Conservation (phyloP, 1,139 yeast species). For the Candida freyschussii region DNA sequence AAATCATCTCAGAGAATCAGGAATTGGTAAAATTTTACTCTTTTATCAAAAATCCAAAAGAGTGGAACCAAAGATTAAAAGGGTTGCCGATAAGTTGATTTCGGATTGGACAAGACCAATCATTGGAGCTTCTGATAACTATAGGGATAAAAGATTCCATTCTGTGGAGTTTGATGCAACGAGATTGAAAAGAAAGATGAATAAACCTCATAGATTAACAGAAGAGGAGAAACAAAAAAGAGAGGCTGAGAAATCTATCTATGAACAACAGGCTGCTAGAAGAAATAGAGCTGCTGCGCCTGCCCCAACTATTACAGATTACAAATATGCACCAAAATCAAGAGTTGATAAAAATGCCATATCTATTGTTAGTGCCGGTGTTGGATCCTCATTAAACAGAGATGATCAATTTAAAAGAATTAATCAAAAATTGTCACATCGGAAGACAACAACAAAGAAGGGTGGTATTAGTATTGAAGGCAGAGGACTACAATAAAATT, state of each 20-base stretch:
- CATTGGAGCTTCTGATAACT: constrained; percentile 91
- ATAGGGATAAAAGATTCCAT: constrained; percentile 78
- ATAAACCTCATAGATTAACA: constrained; percentile 21
- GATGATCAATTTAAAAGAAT: constrained; percentile 80
- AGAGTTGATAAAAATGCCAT: constrained; percentile 36
- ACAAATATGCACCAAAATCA: constrained; percentile 85
- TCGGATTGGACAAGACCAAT: constrained; percentile 99
- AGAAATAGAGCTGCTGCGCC: constrained; percentile 95
- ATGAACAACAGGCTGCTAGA: constrained; percentile 90
- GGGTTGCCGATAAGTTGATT: constrained; percentile 83
- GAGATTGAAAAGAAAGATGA: constrained; percentile 33
- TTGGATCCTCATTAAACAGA: constrained; percentile 45
- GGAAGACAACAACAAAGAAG: constrained; percentile 46
- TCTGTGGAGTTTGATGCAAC: constrained; percentile 67
- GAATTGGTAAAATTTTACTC: constrained; percentile 89
- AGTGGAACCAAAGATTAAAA: constrained; percentile 81
- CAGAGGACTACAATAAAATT: constrained; percentile 29
- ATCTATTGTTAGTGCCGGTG: constrained; percentile 37
- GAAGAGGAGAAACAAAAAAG: constrained; percentile 29
- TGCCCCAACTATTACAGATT: constrained; percentile 79
- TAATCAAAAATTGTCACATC: constrained; percentile 34
- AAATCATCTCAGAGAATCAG: constrained; percentile 90
- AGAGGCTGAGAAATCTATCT: constrained; percentile 51
- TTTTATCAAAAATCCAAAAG: constrained; percentile 89
- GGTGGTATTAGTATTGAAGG: constrained; percentile 82